These are phyloP conservation scores for Neoscytalidium dimidiatum DNA, from an alignment of 2,329 filamentous ascomycete species.

Conservation along the genomic window DNA sequence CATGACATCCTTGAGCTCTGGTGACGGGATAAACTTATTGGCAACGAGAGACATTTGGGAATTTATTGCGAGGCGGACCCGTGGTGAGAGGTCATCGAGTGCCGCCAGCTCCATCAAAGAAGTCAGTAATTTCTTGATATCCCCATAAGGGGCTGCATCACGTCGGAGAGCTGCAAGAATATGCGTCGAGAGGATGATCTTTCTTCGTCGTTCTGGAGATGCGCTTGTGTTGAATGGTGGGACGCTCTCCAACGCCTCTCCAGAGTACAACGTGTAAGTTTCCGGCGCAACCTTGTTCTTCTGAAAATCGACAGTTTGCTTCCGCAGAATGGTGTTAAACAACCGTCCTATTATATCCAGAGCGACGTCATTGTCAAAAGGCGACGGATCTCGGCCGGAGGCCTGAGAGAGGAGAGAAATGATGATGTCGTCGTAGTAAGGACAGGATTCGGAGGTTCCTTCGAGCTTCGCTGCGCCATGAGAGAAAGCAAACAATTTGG, in stretches of 20 bases:
- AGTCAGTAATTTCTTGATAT: slow-evolving; percentile 34
- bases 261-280: slow-evolving; percentile 55
- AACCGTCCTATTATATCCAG: slow-evolving; percentile 63
- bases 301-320: slow-evolving; percentile 52
- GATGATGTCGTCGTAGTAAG: slow-evolving; percentile 50
- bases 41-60: slow-evolving; percentile 49
- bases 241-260: slow-evolving; percentile 28
- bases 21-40: slow-evolving; percentile 50
- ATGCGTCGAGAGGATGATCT: slow-evolving; percentile 59
- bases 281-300: slow-evolving; percentile 56
- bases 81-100: slow-evolving; percentile 28
- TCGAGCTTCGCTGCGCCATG: slow-evolving; percentile 56
- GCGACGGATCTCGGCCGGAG: slow-evolving; percentile 33
- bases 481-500: slow-evolving; percentile 62
- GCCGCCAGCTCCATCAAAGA: slow-evolving; percentile 42
- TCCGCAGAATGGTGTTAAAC: slow-evolving; percentile 60
- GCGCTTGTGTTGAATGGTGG: slow-evolving; percentile 36
- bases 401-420: slow-evolving; percentile 44
- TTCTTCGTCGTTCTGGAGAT: slow-evolving; percentile 41
- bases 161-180: slow-evolving; percentile 54
- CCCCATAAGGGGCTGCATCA: slow-evolving; percentile 35
- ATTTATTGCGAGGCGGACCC: slow-evolving; percentile 37
- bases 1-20: slow-evolving; percentile 42
- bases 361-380: slow-evolving; percentile 51
- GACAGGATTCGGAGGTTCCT: slow-evolving; percentile 38